A percentile compares a stretch with the other conserved stretches of the same genome.
phyloP scores from a whole-genome alignment of 768 basidiomycete genomes.

The Tricholoma sp. region DNA sequence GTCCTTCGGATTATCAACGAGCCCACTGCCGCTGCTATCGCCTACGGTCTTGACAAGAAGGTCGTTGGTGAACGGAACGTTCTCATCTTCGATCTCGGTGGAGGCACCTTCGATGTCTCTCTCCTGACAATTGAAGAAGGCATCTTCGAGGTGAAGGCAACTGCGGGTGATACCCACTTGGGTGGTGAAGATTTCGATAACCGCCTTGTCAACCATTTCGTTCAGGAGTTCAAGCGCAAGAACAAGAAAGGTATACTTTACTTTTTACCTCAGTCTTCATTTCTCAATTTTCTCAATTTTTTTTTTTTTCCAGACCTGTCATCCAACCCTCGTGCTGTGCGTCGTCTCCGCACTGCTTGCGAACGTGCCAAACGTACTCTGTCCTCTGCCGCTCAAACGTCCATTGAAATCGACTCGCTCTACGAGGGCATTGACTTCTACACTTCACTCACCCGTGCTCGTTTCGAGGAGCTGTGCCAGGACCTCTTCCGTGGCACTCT shows the following conservation, averaged over 20 bases:
- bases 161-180: slow-evolving; percentile 96
- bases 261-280: slow-evolving; percentile 1
- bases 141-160: slow-evolving; percentile 98
- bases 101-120: slow-evolving; percentile 98
- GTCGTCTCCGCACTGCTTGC: slow-evolving; percentile 95
- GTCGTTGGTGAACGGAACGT: slow-evolving; percentile 88
- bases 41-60: slow-evolving; percentile 98
- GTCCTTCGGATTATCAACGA: slow-evolving; percentile 99
- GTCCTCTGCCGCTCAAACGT: slow-evolving; percentile 93
- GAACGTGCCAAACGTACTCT: slow-evolving; percentile 99
- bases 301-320: slow-evolving; percentile 58
- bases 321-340: slow-evolving; percentile 89
- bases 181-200: slow-evolving; percentile 99
- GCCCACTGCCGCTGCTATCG: slow-evolving; percentile 96
- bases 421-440: slow-evolving; percentile 99
- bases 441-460: slow-evolving; percentile 95
- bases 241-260: slow-evolving; percentile 78
- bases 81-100: slow-evolving; percentile 96
- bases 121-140: slow-evolving; percentile 95
- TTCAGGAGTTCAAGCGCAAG: slow-evolving; percentile 96
- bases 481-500: slow-evolving; percentile 92
- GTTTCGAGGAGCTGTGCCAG: slow-evolving; percentile 94
- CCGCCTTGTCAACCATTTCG: slow-evolving; percentile 95
- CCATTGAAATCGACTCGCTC: slow-evolving; percentile 97
- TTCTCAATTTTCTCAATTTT: slow-evolving; percentile 11